Base-by-base conservation (phyloP, 164 flowering plant species). In the Tetrastigma voinierianum region DNA sequence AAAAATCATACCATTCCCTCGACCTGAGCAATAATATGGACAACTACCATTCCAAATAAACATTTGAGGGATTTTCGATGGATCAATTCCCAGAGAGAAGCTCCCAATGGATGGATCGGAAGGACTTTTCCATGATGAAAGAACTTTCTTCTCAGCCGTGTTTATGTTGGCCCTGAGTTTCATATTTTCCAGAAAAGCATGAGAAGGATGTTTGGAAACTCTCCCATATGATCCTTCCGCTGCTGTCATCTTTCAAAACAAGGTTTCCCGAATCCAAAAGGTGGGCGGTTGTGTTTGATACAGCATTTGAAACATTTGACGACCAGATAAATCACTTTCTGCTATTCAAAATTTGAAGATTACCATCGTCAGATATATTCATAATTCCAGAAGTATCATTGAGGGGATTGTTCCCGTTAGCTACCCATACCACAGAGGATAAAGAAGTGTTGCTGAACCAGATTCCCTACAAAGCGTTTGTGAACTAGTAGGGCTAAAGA, bases 371-470 rank as follows among this genome's bases (percentile, higher is more conserved):
- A 4, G 73, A 59, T 14, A 76, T 25, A 1, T 12, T 44, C 14
- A 75, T 0, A 64, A 59, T 20, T 18, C 82, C n/a, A n/a, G n/a
- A n/a, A n/a, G n/a, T n/a, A n/a, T n/a, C n/a, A n/a, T n/a, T n/a
- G n/a, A n/a, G n/a, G 82, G 83, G 82, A 0, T 61, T 66, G 14
- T 78, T 69, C 51, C 80, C 69, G 59, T 82, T 82, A 1, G 83
- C 83, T 2, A 82, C 77, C 83, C 86, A 82, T 0, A 80, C 24
- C 9, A 78, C 74, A n/a, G 67, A 55, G 2, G 13, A 8, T 7
- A 10, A 47, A 11, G 72, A 53, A 8, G 52, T 9, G 3, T 46
- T 9, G 16, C 40, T 61, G 49, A 51, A 70, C 79, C 72, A 62
- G n/a, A 80, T 70, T n/a, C 1, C 79, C 84, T 1, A 73, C 55